These are phyloP conservation scores for Amaranthus palmeri DNA, from an alignment of 148 eudicot genomes.

Conservation along the genomic window DNA sequence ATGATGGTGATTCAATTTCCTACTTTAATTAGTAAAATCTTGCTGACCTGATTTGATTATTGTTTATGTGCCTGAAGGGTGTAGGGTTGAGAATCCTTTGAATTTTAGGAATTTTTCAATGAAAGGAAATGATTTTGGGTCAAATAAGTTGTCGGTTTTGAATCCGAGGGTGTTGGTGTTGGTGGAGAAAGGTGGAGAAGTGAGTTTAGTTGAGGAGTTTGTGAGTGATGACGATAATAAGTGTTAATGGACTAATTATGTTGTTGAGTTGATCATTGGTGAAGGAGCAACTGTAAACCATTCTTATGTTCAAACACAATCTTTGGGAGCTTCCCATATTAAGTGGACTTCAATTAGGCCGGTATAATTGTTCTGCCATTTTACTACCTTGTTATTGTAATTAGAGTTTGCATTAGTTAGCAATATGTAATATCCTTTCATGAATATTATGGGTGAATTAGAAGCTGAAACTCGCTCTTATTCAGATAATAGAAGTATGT, in stretches of 20 bases:
- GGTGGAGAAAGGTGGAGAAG: conserved; percentile 90
- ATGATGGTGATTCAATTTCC: too few relatives aligned
- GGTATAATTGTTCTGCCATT: conserved; percentile 36
- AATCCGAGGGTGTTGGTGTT: conserved; percentile 83
- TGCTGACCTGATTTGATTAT: conserved; percentile 66
- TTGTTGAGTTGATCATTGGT: conserved; percentile 61
- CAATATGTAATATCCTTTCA: not conserved
- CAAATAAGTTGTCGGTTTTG: conserved; percentile 61
- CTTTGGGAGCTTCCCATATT: conserved; percentile 76
- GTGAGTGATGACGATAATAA: conserved; percentile 45
- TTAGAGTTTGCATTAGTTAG: not conserved
- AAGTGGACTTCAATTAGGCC: conserved; percentile 90
- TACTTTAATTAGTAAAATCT: too few relatives aligned
- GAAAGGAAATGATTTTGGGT: conserved; percentile 48
- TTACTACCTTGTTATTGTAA: not conserved
- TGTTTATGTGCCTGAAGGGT: conserved; percentile 81
- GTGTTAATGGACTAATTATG: conserved; percentile 89
- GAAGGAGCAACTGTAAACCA: conserved; percentile 76
- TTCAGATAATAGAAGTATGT: too few relatives aligned
- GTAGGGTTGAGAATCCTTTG: conserved; percentile 59
- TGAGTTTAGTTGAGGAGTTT: conserved; percentile 75
- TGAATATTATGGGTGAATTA: too few relatives aligned
- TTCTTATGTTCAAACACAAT: conserved; percentile 82
- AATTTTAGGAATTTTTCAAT: conserved; percentile 56
- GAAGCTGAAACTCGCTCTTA: too few relatives aligned